Evolutionary conservation across 306 rosid species (phyloP).

Genomic region (Medicago arabica): DNA sequence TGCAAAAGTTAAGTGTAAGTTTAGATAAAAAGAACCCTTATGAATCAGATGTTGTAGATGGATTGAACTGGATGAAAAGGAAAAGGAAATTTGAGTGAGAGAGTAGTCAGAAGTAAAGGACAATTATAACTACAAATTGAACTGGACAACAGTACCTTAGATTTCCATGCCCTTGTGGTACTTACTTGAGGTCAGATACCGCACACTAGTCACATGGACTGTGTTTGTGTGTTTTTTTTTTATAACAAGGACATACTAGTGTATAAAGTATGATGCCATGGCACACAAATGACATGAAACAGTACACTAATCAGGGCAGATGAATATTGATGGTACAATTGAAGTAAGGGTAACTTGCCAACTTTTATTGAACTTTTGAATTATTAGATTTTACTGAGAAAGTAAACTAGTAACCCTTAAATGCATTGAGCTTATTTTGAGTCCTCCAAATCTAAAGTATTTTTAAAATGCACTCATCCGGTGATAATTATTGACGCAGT

Average conservation of each 20-base stretch:
- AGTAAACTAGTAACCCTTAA: too few relatives aligned
- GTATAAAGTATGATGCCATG: too few relatives aligned
- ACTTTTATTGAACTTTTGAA: too few relatives aligned
- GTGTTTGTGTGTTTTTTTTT: background rate
- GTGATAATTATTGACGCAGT: too few relatives aligned
- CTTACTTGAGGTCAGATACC: background rate
- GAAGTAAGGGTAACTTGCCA: background rate
- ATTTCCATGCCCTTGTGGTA: conserved; percentile 1
- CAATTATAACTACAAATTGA: background rate
- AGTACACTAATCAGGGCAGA: background rate
- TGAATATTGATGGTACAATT: background rate
- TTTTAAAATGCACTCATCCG: too few relatives aligned
- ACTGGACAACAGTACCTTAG: background rate
- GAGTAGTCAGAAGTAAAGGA: background rate
- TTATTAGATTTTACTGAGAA: too few relatives aligned
- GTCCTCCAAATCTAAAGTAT: too few relatives aligned
- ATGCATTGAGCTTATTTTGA: too few relatives aligned
- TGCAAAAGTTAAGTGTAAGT: background rate
- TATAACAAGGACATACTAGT: too few relatives aligned
- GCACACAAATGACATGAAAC: background rate
- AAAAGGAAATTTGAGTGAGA: background rate
- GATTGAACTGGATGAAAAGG: too few relatives aligned
- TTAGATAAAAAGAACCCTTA: background rate
- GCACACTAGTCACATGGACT: background rate
- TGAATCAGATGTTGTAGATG: background rate